Percentiles rank a stretch among this genome's conserved stretches.
phyloP scores from a whole-genome alignment of 2,329 filamentous ascomycete species.

The Podosphaera fusca region DNA sequence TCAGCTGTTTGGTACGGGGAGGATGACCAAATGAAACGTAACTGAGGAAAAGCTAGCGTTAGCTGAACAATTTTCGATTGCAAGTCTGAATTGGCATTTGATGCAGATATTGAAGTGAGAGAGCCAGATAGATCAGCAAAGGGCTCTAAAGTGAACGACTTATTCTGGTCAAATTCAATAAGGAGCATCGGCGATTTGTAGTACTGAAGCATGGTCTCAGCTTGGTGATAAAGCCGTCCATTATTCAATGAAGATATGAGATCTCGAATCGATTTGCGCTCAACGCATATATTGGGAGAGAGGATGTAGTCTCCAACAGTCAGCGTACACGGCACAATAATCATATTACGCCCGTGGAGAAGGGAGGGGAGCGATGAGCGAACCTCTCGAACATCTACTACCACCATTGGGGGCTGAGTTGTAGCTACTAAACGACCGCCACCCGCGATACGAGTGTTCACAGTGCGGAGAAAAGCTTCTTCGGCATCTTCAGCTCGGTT shows the following conservation, averaged over 20 bases:
- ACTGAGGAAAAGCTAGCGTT: slow-evolving; percentile 70
- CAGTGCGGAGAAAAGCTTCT: slow-evolving; percentile 75
- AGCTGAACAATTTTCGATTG: slow-evolving; percentile 83
- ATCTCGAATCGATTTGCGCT: slow-evolving; percentile 83
- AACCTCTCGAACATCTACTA: slow-evolving; percentile 93
- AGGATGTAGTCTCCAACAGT: slow-evolving; percentile 94
- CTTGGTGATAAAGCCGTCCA: slow-evolving; percentile 76
- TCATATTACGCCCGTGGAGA: slow-evolving; percentile 68
- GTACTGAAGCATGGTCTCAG: slow-evolving; percentile 81
- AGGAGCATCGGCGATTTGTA: slow-evolving; percentile 79
- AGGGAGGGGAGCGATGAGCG: slow-evolving; percentile 78
- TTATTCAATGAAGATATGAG: slow-evolving; percentile 80
- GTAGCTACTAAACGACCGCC: slow-evolving; percentile 69
- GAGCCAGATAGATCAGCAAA: slow-evolving; percentile 44
- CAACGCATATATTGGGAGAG: slow-evolving; percentile 73
- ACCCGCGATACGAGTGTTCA: slow-evolving; percentile 91
- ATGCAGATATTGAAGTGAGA: slow-evolving; percentile 36
- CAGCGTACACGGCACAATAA: slow-evolving; percentile 81
- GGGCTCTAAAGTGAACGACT: slow-evolving; percentile 82
- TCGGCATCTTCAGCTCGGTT: slow-evolving; percentile 56
- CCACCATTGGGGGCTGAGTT: slow-evolving; percentile 66
- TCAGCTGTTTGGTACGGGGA: slow-evolving; percentile 91
- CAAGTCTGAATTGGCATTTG: slow-evolving; percentile 44
- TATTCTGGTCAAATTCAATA: slow-evolving; percentile 95
- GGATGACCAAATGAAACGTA: slow-evolving; percentile 84